Evolutionary conservation across 805 yeast species (phyloP), one percentile per base, ranked within the genome.

Genomic region (Lachancea thermotolerans): DNA sequence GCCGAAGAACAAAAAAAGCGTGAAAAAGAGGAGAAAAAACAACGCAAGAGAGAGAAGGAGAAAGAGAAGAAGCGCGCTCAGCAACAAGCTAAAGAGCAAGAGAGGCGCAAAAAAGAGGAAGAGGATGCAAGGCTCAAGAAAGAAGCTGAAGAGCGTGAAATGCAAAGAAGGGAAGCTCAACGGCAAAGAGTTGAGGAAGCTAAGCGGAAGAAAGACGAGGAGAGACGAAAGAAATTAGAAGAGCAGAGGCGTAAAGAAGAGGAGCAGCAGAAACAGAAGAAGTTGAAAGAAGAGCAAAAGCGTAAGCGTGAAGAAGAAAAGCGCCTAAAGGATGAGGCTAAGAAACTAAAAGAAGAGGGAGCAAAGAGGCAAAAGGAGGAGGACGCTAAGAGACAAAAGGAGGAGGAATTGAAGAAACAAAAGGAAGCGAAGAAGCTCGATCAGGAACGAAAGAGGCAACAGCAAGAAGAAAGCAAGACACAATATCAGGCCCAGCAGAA

Each of bases 51-150:
- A 58, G 89, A 84, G 54, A 82, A 81, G 62, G 79, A 79, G 36
- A 80, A 78, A 55, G 89, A 83, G 56, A 82, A 81, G 71, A 82
- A 81, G 57, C 71, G 79, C 33, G 67, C 73, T 32, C 79, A 74
- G 43, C 85, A 81, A 54, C 64, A 70, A 21, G 82, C 82, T 0
- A 78, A 76, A 49, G 86, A 80, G 55, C 85, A 79, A 51, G 85
- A 78, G 53, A 68, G 71, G 40, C 70, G 68, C 45, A 72, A 67
- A 53, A 78, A 75, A 49, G 83, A 79, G 53, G 79, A 73, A 42
- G 80, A 77, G 46, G 67, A 65, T 46, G 81, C 75, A 52, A 78
- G 77, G 50, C 72, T 75, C 3, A 56, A 54, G 39, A 56, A 54
- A 41, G 64, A 61, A 64, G 74, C 58, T 57, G 70, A 52, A 64